phyloP scores from a whole-genome alignment of 1,139 yeast species.

The Yamadazyma buinensis region DNA sequence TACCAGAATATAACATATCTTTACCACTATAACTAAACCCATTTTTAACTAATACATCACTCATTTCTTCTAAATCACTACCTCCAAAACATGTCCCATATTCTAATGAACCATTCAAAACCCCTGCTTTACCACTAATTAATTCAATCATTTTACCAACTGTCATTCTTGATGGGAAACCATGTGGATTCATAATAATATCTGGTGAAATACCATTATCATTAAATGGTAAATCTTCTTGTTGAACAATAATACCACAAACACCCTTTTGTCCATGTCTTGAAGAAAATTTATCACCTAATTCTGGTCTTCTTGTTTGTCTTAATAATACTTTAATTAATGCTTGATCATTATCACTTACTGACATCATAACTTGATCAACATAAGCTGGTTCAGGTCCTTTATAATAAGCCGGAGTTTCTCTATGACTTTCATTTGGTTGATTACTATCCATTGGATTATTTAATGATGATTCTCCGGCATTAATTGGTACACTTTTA shows the following conservation, averaged over 20 bases:
- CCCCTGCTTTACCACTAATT: constrained; percentile 97
- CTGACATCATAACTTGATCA: constrained; percentile 97
- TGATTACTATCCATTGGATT: constrained; percentile 18
- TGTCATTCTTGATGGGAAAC: constrained; percentile 99
- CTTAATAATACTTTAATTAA: constrained; percentile 85
- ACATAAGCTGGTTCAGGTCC: constrained; percentile 95
- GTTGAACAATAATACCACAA: constrained; percentile 95
- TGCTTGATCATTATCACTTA: constrained; percentile 92
- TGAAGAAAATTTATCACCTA: constrained; percentile 96
- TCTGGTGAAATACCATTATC: constrained; percentile 91
- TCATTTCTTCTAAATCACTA: constrained; percentile 91
- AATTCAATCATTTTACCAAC: constrained; percentile 98
- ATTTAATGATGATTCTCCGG: constrained; percentile 66
- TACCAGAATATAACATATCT: constrained; percentile 97
- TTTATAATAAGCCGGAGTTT: constrained; percentile 85
- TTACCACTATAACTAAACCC: constrained; percentile 96
- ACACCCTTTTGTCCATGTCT: constrained; percentile 99
- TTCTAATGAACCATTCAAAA: constrained; percentile 82
- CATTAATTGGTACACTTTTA: constrained; percentile 86
- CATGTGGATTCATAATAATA: constrained; percentile 98
- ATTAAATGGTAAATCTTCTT: constrained; percentile 93
- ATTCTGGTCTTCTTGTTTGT: constrained; percentile 96
- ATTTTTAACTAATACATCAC: constrained; percentile 82
- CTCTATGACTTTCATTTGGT: constrained; percentile 64
- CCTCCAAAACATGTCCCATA: constrained; percentile 99